Conservation (phyloP, 768 basidiomycete species). For the Naganishia onofrii region DNA sequence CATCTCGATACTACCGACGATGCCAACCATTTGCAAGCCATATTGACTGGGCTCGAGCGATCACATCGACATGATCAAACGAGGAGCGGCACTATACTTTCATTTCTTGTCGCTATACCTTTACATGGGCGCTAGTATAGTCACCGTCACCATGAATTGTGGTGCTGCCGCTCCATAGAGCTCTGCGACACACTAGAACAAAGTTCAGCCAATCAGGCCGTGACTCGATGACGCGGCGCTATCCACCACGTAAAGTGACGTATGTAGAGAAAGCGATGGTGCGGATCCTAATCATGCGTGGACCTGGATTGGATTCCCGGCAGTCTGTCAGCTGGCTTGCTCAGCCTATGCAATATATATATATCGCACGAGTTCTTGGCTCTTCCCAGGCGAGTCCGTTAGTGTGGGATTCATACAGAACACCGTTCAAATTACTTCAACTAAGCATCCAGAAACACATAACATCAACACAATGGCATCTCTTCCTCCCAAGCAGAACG, state of each 20-base stretch:
- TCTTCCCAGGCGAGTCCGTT: background rate
- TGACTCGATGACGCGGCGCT: no score
- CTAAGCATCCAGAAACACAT: conserved; percentile 17
- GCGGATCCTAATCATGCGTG: background rate
- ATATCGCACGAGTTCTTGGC: background rate
- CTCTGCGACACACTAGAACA: no score
- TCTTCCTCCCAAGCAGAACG: conserved; percentile 31
- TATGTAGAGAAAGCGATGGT: background rate
- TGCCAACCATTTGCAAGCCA: no score
- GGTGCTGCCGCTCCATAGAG: no score
- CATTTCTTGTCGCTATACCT: no score
- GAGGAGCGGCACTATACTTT: no score
- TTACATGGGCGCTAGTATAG: no score
- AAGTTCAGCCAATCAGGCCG: background rate
- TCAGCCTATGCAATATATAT: background rate
- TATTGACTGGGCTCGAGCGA: no score
- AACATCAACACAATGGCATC: conserved; percentile 31
- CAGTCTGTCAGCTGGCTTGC: background rate
- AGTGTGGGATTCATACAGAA: background rate
- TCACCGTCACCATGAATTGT: no score
- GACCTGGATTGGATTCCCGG: background rate
- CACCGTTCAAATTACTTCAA: background rate
- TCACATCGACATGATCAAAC: no score
- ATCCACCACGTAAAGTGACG: background rate
- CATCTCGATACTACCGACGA: no score